Conservation (phyloP, 2,329 filamentous ascomycete genomes). For the Lasiodiplodia citricola region DNA sequence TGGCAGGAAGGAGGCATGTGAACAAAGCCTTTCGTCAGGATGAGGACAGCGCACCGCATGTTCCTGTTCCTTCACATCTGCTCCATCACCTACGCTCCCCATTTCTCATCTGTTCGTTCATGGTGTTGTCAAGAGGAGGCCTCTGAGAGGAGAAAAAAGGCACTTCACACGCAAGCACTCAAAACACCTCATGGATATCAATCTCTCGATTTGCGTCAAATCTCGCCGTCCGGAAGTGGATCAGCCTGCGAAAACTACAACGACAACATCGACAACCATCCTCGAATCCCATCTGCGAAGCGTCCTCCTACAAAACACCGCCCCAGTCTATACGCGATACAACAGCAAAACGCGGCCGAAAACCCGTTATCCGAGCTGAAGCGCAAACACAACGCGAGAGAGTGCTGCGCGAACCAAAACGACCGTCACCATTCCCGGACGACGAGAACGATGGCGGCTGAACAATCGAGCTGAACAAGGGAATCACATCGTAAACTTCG, state of each 20-base stretch:
- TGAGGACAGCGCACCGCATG: background rate
- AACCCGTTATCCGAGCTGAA: background rate
- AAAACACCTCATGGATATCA: background rate
- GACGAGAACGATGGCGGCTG: background rate
- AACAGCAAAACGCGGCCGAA: background rate
- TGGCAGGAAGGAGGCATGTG: background rate
- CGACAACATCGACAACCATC: background rate
- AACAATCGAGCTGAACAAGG: slow-evolving; percentile 12
- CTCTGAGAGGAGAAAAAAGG: background rate
- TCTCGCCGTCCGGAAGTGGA: background rate
- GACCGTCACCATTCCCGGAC: background rate
- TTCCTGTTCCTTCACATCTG: background rate
- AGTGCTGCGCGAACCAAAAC: background rate
- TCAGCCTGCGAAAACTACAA: background rate
- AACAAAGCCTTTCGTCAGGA: background rate
- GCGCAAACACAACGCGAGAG: background rate
- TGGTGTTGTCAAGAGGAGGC: background rate
- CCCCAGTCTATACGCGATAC: background rate
- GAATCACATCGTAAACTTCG: slow-evolving; percentile 26
- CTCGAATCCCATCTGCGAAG: background rate
- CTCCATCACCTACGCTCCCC: background rate
- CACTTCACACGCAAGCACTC: background rate
- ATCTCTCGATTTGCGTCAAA: slow-evolving; percentile 11
- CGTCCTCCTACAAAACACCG: background rate
- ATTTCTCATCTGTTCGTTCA: background rate